Evolutionary conservation across 1,139 yeast species (phyloP).

Genomic region (Yarrowia galli): DNA sequence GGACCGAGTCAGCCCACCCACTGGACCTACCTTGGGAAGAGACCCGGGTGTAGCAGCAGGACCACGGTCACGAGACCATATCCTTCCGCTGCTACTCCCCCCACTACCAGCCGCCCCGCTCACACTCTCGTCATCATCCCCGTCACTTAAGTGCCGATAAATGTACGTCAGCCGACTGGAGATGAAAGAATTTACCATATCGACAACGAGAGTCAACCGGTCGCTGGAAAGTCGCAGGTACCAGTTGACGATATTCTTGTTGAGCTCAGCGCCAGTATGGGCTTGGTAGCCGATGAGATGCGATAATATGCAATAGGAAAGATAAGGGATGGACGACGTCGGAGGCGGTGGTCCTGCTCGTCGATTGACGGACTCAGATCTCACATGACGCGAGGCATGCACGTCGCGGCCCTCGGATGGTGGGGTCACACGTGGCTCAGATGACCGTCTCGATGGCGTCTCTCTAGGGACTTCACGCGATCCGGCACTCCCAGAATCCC

Average conservation of each 20-base stretch:
- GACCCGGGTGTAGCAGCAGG: constrained; percentile 22
- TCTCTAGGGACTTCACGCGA: too few relatives aligned
- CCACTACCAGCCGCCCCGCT: background rate
- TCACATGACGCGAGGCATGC: background rate
- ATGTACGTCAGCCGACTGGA: constrained; percentile 16
- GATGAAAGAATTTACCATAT: constrained; percentile 29
- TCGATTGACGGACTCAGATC: background rate
- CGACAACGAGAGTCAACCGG: constrained; percentile 16
- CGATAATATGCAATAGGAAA: constrained; percentile 18
- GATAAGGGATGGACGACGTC: constrained; percentile 9
- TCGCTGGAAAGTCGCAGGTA: constrained; percentile 23
- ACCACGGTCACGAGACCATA: constrained; percentile 24
- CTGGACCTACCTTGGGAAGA: constrained; percentile 3
- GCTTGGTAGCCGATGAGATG: constrained; percentile 32
- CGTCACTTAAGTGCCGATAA: constrained; percentile 4
- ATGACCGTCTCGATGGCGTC: background rate
- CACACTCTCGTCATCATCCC: constrained; percentile 6
- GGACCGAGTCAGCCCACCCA: background rate
- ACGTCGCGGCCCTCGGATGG: background rate
- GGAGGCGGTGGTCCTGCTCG: constrained; percentile 6
- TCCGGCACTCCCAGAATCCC: background rate
- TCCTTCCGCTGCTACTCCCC: background rate
- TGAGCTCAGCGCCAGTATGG: constrained; percentile 27
- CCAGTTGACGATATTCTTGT: constrained; percentile 35
- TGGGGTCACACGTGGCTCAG: background rate